These are phyloP conservation scores for Theobroma grandiflorum DNA, from an alignment of 441 rosid genomes.

Conservation along the genomic window DNA sequence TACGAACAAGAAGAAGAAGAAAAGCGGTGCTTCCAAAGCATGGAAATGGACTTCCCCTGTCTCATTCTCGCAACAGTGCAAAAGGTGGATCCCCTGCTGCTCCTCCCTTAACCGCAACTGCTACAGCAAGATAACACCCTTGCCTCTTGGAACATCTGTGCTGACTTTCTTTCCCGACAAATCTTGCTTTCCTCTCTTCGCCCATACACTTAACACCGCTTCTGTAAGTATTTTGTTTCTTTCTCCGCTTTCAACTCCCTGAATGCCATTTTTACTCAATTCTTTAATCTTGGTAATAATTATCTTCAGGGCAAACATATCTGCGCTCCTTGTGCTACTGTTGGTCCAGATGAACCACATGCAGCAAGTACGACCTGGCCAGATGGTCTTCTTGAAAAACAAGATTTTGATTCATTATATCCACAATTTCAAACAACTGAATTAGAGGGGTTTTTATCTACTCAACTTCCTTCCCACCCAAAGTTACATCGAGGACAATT, in stretches of 20 bases:
- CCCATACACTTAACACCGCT: slow-evolving; percentile 41
- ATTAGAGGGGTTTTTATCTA: slow-evolving; percentile 65
- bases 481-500: slow-evolving; percentile 83
- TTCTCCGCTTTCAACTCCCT: neutral
- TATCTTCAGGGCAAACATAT: slow-evolving; percentile 59
- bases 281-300: slow-evolving; percentile 5
- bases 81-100: slow-evolving; percentile 51
- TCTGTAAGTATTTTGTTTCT: slow-evolving; percentile 50
- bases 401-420: slow-evolving; percentile 61
- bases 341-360: slow-evolving; percentile 99
- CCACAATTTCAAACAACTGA: slow-evolving; percentile 56
- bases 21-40: slow-evolving; percentile 44
- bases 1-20: slow-evolving; percentile 36
- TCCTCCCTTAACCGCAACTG: slow-evolving; percentile 40
- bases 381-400: slow-evolving; percentile 79
- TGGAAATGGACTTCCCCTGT: slow-evolving; percentile 35
- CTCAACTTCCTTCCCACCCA: slow-evolving; percentile 91
- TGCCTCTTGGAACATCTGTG: slow-evolving; percentile 41
- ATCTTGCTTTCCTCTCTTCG: slow-evolving; percentile 60
- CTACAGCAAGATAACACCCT: slow-evolving; percentile 39
- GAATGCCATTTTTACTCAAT: slow-evolving; percentile 4
- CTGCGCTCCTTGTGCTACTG: slow-evolving; percentile 68
- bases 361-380: slow-evolving; percentile 92
- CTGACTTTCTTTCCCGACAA: slow-evolving; percentile 65
- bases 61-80: slow-evolving; percentile 42